Percentiles rank a stretch among this genome's conserved stretches.
Evolutionary conservation across 169 alveolate species (phyloP).

Genomic region (Eimeria sp.): DNA sequence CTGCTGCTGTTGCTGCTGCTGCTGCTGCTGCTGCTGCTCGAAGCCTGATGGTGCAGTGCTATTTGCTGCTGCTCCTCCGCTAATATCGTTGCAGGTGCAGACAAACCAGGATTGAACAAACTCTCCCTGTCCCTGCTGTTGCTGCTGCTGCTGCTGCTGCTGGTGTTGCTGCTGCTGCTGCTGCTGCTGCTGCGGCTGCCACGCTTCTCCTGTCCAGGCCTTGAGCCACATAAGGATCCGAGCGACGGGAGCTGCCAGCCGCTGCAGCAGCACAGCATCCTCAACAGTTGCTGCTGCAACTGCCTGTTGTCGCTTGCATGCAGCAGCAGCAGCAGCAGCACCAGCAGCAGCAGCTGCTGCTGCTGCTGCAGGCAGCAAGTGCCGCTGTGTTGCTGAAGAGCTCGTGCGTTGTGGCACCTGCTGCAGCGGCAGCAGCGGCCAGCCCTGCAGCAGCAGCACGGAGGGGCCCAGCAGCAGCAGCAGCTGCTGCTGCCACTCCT

Average conservation of each 20-base stretch:
- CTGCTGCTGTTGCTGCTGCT: conserved; percentile 55
- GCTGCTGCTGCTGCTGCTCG: background rate
- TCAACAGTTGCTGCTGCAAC: conserved; percentile 40
- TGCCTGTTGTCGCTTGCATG: background rate
- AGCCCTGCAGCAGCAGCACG: conserved; percentile 66
- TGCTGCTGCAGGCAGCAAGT: background rate
- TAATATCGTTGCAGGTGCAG: conserved; percentile 7
- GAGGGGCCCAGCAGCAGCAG: conserved; percentile 71
- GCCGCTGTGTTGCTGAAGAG: background rate
- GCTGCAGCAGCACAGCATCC: conserved; percentile 46
- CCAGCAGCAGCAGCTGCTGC: conserved; percentile 22
- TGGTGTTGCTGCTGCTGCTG: background rate
- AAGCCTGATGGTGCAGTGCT: background rate
- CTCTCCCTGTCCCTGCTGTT: background rate
- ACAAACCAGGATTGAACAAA: background rate
- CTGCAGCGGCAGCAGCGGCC: conserved; percentile 56
- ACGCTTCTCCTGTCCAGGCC: conserved; percentile 23
- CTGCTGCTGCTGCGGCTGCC: conserved; percentile 32
- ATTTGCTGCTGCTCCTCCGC: conserved; percentile 28
- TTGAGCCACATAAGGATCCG: conserved; percentile 22
- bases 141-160: conserved; percentile 48
- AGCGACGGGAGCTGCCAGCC: conserved; percentile 1
- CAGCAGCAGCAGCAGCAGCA: conserved; percentile 19
- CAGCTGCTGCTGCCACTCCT: conserved; percentile 69
- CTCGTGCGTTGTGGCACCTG: background rate